Conservation (phyloP, 129 eudicot genomes). For the Rutidosis leptorrhynchoides region DNA sequence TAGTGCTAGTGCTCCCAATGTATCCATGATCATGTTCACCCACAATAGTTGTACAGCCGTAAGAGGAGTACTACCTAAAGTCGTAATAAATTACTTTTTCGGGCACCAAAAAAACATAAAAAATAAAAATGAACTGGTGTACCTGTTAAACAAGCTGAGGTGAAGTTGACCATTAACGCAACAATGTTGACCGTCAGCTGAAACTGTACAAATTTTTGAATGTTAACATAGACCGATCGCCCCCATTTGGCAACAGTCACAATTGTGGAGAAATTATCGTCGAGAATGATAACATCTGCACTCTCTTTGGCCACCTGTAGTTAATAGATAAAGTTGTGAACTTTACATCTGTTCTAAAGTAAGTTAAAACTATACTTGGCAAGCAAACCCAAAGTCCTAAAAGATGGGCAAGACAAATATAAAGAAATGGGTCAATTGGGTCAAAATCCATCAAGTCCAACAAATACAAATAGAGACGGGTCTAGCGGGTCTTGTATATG, state of each 20-base stretch:
- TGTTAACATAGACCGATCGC: constrained; percentile 82
- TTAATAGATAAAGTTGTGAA: not conserved
- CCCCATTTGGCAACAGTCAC: constrained; percentile 97
- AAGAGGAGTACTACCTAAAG: constrained; percentile 84
- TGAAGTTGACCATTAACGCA: constrained; percentile 82
- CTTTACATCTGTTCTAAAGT: not conserved
- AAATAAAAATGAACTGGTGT: not conserved
- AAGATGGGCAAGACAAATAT: no score
- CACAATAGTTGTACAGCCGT: constrained; percentile 97
- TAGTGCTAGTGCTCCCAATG: constrained; percentile 90
- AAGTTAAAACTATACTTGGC: no score
- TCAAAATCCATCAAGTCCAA: no score
- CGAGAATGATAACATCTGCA: constrained; percentile 95
- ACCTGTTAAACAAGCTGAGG: constrained; percentile 96
- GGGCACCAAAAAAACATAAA: not conserved
- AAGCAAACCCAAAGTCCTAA: no score
- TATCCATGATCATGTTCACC: constrained; percentile 99
- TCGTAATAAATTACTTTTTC: not conserved
- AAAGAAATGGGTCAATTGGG: no score
- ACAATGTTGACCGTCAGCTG: constrained; percentile 94
- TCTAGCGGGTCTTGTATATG: no score
- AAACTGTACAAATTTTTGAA: constrained; percentile 95
- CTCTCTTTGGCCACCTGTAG: constrained; percentile 97
- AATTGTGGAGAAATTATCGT: constrained; percentile 96
- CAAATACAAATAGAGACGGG: no score